phyloP scores from a whole-genome alignment of 257 asterid species.

The Ajuga chamaepitys region DNA sequence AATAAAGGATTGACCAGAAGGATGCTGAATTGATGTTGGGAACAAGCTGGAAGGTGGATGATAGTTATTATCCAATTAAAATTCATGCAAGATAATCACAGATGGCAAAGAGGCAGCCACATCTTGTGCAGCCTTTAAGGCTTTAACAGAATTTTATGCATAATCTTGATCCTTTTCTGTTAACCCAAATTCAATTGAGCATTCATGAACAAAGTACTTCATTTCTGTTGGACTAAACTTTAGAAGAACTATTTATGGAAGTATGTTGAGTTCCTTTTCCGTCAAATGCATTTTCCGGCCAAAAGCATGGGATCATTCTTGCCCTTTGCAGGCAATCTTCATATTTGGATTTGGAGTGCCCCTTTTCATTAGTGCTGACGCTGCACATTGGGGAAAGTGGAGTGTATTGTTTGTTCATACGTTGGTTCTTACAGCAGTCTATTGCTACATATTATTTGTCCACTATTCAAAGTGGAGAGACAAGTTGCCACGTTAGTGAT shows the following conservation, averaged over 20 bases:
- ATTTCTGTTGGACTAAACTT: background rate
- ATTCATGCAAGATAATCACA: background rate
- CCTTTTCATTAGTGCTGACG: slow-evolving; percentile 40
- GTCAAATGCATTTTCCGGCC: background rate
- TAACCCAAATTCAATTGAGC: background rate
- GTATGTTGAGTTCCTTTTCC: background rate
- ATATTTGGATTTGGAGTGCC: slow-evolving; percentile 77
- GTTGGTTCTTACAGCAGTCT: slow-evolving; percentile 51
- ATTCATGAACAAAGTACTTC: background rate
- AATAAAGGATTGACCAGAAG: background rate
- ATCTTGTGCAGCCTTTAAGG: background rate
- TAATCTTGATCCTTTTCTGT: background rate
- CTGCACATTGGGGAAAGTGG: slow-evolving; percentile 71
- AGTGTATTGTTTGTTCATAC: slow-evolving; percentile 45
- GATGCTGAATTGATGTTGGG: background rate
- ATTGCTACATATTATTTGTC: slow-evolving; percentile 74
- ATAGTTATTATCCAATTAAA: background rate
- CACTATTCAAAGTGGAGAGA: slow-evolving; percentile 96
- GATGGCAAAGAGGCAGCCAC: background rate
- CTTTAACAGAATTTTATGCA: background rate
- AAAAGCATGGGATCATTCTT: background rate
- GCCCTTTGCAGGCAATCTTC: slow-evolving; percentile 49
- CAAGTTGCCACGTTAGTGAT: slow-evolving; percentile 77
- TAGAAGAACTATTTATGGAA: background rate
- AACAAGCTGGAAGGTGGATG: slow-evolving; percentile 2